Percentiles rank a stretch among this genome's conserved stretches.
phyloP scores from a whole-genome alignment of 1,284 basidiomycete genomes.

The Fomitopsis palustris region DNA sequence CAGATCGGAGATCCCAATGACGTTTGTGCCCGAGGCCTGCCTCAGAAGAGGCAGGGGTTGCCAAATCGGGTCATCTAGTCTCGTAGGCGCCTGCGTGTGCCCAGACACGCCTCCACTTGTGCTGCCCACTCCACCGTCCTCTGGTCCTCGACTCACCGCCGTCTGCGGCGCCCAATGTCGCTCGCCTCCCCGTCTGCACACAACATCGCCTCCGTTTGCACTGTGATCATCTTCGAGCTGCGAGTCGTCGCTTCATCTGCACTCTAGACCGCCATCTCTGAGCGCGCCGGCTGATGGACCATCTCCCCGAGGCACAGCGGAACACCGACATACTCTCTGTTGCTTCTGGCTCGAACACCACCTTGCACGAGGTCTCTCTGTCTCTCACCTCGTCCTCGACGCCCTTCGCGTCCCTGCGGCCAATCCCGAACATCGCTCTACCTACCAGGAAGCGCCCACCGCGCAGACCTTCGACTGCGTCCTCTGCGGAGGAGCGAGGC shows the following conservation, averaged over 20 bases:
- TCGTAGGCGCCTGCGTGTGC: background rate
- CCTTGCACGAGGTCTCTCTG: constrained; percentile 17
- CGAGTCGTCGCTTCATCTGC: background rate
- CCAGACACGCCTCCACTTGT: background rate
- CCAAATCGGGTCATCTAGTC: constrained; percentile 2
- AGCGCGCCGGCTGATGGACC: constrained; percentile 1
- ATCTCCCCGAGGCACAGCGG: background rate
- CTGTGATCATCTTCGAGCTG: background rate
- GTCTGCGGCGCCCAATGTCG: constrained; percentile 4
- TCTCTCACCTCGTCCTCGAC: constrained; percentile 16
- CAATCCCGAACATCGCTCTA: constrained; percentile 20
- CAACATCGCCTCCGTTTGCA: background rate
- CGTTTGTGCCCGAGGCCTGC: background rate
- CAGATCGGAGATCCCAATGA: constrained; percentile 7
- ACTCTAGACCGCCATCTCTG: background rate
- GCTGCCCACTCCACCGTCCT: background rate
- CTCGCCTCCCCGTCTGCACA: background rate
- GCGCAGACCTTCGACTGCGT: constrained; percentile 46
- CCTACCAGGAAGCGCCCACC: constrained; percentile 11
- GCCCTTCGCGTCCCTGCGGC: constrained; percentile 16
- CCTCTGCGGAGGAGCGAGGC: constrained; percentile 26
- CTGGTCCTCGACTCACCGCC: background rate
- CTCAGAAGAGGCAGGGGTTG: background rate
- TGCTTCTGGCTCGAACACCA: constrained; percentile 1
- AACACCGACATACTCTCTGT: background rate